These are phyloP conservation scores for Suillus americanus DNA, from an alignment of 768 basidiomycete genomes.

Conservation along the genomic window DNA sequence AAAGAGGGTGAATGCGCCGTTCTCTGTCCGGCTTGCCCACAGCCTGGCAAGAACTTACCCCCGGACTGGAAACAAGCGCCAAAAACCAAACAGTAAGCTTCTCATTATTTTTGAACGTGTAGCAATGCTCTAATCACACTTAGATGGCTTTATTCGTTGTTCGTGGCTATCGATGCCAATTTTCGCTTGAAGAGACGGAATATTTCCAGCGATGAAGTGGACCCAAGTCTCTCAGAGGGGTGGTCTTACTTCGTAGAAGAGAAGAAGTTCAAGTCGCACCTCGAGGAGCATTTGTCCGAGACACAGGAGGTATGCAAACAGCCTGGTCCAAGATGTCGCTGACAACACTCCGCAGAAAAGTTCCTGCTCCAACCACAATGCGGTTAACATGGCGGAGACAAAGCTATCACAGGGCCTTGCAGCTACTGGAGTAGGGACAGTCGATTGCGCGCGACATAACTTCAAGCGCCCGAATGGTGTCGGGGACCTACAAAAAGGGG, in stretches of 20 bases:
- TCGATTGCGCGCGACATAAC: slow-evolving; percentile 19
- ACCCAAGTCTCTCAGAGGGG: slow-evolving; percentile 28
- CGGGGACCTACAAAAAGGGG: slow-evolving; percentile 26
- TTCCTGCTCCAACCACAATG: not conserved
- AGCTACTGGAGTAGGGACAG: slow-evolving; percentile 21
- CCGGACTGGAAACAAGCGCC: not conserved
- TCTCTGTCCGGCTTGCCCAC: slow-evolving; percentile 7
- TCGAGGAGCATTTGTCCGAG: not conserved
- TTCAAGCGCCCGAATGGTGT: slow-evolving; percentile 18
- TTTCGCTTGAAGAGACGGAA: slow-evolving; percentile 29
- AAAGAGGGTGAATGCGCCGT: not conserved
- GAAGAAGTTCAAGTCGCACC: slow-evolving; percentile 12
- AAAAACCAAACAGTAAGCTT: not conserved
- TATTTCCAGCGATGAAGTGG: slow-evolving; percentile 22
- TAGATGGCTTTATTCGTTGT: slow-evolving; percentile 28
- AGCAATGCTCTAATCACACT: too few species aligned
- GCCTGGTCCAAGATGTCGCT: not conserved
- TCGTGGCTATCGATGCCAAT: slow-evolving; percentile 33
- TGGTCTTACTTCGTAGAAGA: slow-evolving; percentile 29
- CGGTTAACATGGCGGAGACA: slow-evolving; percentile 10
- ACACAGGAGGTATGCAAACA: not conserved
- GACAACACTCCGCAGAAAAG: not conserved
- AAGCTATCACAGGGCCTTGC: slow-evolving; percentile 17
- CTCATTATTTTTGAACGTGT: not conserved
- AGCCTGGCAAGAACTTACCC: slow-evolving; percentile 10